phyloP scores from a whole-genome alignment of 441 rosid genomes.

The Codiaeum variegatum region DNA sequence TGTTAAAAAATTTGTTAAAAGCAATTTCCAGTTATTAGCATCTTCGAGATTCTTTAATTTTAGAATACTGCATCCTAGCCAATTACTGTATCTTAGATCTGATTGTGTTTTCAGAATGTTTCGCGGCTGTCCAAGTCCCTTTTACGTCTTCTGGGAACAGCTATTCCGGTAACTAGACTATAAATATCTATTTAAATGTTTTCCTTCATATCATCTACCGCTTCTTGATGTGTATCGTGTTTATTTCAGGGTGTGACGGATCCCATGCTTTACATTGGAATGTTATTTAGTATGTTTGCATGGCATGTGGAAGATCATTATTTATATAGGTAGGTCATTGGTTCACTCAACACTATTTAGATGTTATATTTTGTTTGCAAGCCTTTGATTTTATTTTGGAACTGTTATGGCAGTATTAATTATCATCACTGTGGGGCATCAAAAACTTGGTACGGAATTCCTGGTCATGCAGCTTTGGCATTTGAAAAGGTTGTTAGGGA shows the following conservation, averaged over 20 bases:
- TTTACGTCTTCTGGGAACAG: conserved; percentile 79
- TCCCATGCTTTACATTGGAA: conserved; percentile 99
- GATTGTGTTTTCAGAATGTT: conserved; percentile 49
- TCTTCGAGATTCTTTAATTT: background rate
- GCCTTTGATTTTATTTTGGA: conserved; percentile 10
- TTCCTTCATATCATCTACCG: background rate
- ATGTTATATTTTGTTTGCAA: background rate
- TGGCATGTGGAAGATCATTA: conserved; percentile 99
- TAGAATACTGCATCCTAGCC: background rate
- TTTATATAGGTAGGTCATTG: conserved; percentile 69
- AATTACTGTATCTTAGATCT: conserved; percentile 4
- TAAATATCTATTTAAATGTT: background rate
- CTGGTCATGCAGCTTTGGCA: conserved; percentile 85
- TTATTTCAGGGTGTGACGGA: conserved; percentile 95
- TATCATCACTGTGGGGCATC: conserved; percentile 99
- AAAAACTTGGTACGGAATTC: conserved; percentile 99
- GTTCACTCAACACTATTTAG: background rate
- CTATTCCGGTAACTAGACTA: conserved; percentile 67
- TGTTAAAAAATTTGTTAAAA: background rate
- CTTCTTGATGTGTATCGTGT: conserved; percentile 12
- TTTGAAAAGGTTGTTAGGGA: conserved; percentile 92
- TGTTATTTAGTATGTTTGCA: conserved; percentile 98
- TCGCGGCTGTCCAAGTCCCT: conserved; percentile 79
- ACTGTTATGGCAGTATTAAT: conserved; percentile 61
- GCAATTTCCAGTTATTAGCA: background rate